These are phyloP conservation scores for Logfia minima DNA, from an alignment of 129 eudicot species.

Conservation along the genomic window DNA sequence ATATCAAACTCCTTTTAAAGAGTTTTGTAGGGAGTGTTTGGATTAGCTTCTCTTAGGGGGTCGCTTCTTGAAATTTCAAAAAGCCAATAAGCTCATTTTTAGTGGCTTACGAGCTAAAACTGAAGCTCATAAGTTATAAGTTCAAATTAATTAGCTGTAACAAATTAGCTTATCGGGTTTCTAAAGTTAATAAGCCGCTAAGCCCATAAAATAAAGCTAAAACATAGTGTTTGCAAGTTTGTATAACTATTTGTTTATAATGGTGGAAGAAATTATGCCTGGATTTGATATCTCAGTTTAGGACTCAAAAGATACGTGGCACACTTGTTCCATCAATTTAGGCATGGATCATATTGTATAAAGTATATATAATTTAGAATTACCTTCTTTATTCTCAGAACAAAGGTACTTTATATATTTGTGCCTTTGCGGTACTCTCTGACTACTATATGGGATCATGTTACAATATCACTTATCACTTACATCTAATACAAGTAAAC, in stretches of 20 bases:
- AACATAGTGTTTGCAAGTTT: neutral
- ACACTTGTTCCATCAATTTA: neutral
- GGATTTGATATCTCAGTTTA: neutral
- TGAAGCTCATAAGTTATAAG: neutral
- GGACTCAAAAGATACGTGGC: constrained; percentile 1
- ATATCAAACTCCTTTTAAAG: too few relatives aligned
- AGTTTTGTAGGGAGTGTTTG: neutral
- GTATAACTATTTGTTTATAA: neutral
- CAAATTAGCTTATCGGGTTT: neutral
- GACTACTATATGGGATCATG: constrained; percentile 7
- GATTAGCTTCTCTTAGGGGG: neutral
- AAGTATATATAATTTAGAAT: neutral
- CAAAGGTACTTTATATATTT: neutral
- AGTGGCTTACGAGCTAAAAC: neutral
- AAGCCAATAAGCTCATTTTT: too few relatives aligned
- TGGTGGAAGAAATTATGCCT: constrained; percentile 2
- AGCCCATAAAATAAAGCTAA: neutral
- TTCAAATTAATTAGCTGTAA: neutral
- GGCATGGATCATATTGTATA: neutral
- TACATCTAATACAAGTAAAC: neutral
- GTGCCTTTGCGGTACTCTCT: constrained; percentile 1
- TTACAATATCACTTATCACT: neutral
- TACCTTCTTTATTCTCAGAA: neutral
- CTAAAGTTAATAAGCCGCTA: neutral
- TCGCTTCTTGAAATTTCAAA: too few relatives aligned